Evolutionary conservation across 148 eudicot species (phyloP), one percentile per base, ranked within the genome.

Genomic region (Amaranthus palmeri): DNA sequence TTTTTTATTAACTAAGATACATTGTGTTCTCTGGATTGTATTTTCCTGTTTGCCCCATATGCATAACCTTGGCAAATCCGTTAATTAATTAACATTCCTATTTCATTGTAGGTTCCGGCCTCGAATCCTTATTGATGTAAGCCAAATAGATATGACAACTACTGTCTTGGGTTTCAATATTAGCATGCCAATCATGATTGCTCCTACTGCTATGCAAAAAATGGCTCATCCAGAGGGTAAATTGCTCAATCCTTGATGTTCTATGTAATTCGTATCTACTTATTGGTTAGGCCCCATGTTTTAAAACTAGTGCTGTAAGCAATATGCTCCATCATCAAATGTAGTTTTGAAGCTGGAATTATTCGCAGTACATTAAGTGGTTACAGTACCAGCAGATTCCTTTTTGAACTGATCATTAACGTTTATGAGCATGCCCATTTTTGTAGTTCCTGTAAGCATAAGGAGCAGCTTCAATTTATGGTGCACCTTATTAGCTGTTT

Each of bases 171-270:
- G 96, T 63, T 86, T 83, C 81, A 88, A 90, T 47, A 81, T 93
- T 60, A 86, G 96, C 59, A 93, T 90, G 96, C 98, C 98, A 1
- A 87, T 93, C 76, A 90, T 93, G 98, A 79, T 93, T 81, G 98
- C 98, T 78, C 98, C 98, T 10, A 72, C 92, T 11, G 96, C 95
- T 55, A 86, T 93, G 92, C 91, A 85, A 78, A 90, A 90, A 82
- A 88, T 90, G 98, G 96, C 96, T 77, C 96, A 93, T 61, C 90
- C 83, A 64, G 90, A 90, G 82, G 98, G 98, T 92, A 81, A 55
- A 57, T 76, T 41, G 3, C 7, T 40, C 15, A 25, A 41, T 71
- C 74, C 36, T 45, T 64, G 48, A 53, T 52, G 45, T 53, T 65
- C 15, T 0, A 25, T 60, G 0, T 61, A 13, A 45, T 61, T 42